Percentiles rank a stretch among this genome's conserved stretches.
Evolutionary conservation across 495 filamentous ascomycete species (phyloP).

Genomic region (Schizothecium vesticola): DNA sequence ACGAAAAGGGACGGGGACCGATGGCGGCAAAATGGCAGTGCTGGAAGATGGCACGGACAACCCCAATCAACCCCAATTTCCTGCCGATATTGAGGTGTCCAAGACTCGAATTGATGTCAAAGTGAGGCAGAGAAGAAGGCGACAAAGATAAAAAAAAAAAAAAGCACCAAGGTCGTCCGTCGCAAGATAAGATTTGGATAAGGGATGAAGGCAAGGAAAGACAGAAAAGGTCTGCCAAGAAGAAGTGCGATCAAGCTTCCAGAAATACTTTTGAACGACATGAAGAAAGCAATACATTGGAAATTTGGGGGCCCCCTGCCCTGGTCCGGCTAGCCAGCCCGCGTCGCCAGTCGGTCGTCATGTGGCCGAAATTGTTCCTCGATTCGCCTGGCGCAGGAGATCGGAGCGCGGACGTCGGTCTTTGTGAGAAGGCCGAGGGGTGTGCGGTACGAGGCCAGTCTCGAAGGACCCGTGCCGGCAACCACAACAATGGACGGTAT

Average conservation of each 20-base stretch:
- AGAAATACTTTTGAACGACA: background rate
- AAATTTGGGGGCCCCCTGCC: background rate
- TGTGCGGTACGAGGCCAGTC: background rate
- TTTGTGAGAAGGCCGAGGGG: background rate
- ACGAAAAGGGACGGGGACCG: background rate
- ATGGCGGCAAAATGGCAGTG: background rate
- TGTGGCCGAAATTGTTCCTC: background rate
- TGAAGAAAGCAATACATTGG: background rate
- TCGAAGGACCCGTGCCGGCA: background rate
- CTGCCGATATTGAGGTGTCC: background rate
- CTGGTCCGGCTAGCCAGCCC: background rate
- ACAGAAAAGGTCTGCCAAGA: background rate
- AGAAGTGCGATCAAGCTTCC: background rate
- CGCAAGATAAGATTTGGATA: background rate
- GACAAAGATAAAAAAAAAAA: background rate
- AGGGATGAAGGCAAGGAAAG: background rate
- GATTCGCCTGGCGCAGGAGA: background rate
- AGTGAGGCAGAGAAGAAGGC: background rate
- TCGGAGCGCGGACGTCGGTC: background rate
- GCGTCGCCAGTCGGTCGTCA: background rate
- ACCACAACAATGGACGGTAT: background rate
- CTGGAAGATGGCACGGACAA: background rate
- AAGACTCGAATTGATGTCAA: background rate
- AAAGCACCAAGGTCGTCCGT: background rate
- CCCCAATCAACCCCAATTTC: background rate